Evolutionary conservation across 2,329 filamentous ascomycete species (phyloP).

Genomic region (Nemania abortiva): DNA sequence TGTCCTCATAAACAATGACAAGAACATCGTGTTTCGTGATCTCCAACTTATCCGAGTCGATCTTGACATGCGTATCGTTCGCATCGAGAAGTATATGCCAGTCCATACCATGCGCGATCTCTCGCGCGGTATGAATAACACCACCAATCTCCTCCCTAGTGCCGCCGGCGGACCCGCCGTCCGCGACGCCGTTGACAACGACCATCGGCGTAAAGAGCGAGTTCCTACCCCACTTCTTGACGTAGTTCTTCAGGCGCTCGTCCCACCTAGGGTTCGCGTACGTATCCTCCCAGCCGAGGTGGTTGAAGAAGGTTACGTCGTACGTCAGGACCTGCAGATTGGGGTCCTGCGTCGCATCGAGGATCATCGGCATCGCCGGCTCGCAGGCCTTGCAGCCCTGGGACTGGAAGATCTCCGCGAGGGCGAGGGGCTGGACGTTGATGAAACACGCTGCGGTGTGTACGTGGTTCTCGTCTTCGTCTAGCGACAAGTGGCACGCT

Average conservation of each 20-base stretch:
- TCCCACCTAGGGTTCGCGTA: constrained; percentile 49
- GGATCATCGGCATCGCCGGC: constrained; percentile 50
- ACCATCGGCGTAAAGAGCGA: constrained; percentile 52
- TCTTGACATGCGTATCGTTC: constrained; percentile 43
- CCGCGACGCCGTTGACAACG: constrained; percentile 49
- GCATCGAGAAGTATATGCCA: constrained; percentile 46
- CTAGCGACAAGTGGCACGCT: constrained; percentile 50
- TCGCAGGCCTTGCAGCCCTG: constrained; percentile 53
- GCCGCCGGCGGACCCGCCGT: constrained; percentile 44
- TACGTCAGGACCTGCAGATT: constrained; percentile 53
- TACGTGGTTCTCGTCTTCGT: constrained; percentile 49
- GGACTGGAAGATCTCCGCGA: constrained; percentile 54
- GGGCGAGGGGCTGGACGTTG: constrained; percentile 50
- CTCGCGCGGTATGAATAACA: constrained; percentile 37
- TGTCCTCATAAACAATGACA: constrained; percentile 47
- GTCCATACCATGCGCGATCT: constrained; percentile 1
- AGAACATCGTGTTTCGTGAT: constrained; percentile 27
- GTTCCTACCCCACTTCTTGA: constrained; percentile 49
- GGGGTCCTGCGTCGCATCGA: constrained; percentile 46
- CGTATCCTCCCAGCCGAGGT: constrained; percentile 52
- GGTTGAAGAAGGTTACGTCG: constrained; percentile 53
- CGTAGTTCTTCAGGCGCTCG: constrained; percentile 52
- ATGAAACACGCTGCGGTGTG: constrained; percentile 53
- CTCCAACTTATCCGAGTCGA: constrained; percentile 43
- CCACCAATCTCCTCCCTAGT: constrained; percentile 43